These are phyloP conservation scores for Fusarium mangiferae DNA, from an alignment of 2,329 filamentous ascomycete species.

Conservation along the genomic window DNA sequence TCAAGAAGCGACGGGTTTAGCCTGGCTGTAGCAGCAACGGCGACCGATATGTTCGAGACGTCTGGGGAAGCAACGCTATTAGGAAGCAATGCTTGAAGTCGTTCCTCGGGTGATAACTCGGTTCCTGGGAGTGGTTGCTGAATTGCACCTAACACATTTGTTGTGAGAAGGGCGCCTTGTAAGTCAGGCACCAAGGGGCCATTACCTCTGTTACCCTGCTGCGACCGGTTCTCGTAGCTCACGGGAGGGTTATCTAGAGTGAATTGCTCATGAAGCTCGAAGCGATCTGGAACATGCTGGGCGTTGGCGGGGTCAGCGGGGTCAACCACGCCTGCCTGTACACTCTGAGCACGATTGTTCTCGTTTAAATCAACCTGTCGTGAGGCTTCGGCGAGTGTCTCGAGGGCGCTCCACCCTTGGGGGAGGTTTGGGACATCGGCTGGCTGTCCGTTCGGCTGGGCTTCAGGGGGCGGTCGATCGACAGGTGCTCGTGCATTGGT, in stretches of 20 bases:
- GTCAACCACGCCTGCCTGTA: conserved; percentile 43
- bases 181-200: not conserved
- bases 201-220: conserved; percentile 43
- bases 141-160: conserved; percentile 22
- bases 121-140: conserved; percentile 43
- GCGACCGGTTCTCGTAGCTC: conserved; percentile 55
- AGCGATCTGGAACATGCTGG: conserved; percentile 49
- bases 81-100: conserved; percentile 59
- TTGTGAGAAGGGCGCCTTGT: conserved; percentile 16
- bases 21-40: conserved; percentile 66
- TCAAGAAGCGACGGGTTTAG: conserved; percentile 66
- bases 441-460: conserved; percentile 45
- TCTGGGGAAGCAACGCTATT: conserved; percentile 53
- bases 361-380: conserved; percentile 77
- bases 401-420: conserved; percentile 80
- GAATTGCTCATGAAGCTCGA: conserved; percentile 69
- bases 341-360: conserved; percentile 64
- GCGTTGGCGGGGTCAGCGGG: conserved; percentile 40
- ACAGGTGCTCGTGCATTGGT: conserved; percentile 58
- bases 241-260: conserved; percentile 66
- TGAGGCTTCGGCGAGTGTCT: conserved; percentile 89
- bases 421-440: conserved; percentile 51
- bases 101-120: conserved; percentile 60
- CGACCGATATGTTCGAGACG: conserved; percentile 63
- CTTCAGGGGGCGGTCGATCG: conserved; percentile 45